Conservation (phyloP, 2,329 filamentous ascomycete species). For the Talaromyces verruculosus region DNA sequence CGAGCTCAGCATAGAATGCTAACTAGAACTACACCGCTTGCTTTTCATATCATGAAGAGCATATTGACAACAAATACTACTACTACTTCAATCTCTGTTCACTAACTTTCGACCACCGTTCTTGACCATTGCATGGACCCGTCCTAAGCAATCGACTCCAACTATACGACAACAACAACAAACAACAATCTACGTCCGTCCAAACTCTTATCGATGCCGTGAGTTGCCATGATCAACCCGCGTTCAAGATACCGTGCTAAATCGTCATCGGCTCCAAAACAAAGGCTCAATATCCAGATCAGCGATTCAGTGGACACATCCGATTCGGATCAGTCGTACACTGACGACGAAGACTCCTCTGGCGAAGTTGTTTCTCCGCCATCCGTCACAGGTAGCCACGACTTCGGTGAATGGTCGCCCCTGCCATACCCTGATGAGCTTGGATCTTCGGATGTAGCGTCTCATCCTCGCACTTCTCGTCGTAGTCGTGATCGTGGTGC, state of each 20-base stretch:
- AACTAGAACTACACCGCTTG: not conserved
- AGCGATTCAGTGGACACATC: slow-evolving; percentile 42
- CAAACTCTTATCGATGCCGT: slow-evolving; percentile 19
- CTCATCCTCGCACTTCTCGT: slow-evolving; percentile 43
- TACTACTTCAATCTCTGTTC: slow-evolving; percentile 13
- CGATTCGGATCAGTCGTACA: slow-evolving; percentile 41
- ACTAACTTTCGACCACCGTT: not conserved
- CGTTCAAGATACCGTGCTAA: slow-evolving; percentile 15
- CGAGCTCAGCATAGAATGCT: not conserved
- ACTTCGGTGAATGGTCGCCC: slow-evolving; percentile 39
- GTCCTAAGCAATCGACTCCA: not conserved
- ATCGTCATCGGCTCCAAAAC: slow-evolving; percentile 19
- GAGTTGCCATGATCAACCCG: slow-evolving; percentile 16
- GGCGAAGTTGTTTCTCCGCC: slow-evolving; percentile 46
- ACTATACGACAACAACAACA: not conserved
- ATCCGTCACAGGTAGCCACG: slow-evolving; percentile 41
- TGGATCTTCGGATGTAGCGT: slow-evolving; percentile 50
- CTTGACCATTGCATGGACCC: not conserved
- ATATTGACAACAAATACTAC: not conserved
- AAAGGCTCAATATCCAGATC: slow-evolving; percentile 44
- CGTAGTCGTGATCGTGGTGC: slow-evolving; percentile 42
- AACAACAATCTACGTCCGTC: not conserved
- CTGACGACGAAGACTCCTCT: slow-evolving; percentile 46
- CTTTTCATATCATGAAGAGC: slow-evolving; percentile 2
- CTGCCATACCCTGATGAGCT: slow-evolving; percentile 48